Evolutionary conservation across 2,329 filamentous ascomycete genomes (phyloP), one percentile per base, ranked within the genome.

Genomic region (Cadophora malorum): DNA sequence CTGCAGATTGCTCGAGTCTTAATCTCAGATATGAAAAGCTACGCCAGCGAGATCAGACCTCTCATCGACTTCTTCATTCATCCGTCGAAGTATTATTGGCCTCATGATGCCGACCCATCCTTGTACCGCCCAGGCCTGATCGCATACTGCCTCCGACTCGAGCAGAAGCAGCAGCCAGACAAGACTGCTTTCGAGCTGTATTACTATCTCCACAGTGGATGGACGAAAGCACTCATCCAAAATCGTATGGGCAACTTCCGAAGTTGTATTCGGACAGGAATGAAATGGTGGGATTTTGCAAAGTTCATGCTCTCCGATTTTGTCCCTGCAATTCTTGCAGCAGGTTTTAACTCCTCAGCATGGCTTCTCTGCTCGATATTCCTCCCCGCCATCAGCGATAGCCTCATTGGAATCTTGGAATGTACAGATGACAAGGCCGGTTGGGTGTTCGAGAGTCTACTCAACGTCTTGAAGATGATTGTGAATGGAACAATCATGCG

Each of bases 141-240:
- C 23, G 71, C 74, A 9, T 77, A 77, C 56, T 73, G 70, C 21
- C 61, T 74, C 33, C 70, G 74, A 14, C 69, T 77, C 9, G 52
- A 52, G 45, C 64, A 66, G 19, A 67, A 74, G 9, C 64, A 66
- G 19, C 67, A 74, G 9, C 67, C 64, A 2, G 65, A 69, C 59
- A 73, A 68, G 38, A 67, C 69, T 47, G 65, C 71, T 10, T 70
- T 67, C 8, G 71, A 72, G 35, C 67, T 76, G 10, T 76, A 76
- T 52, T 70, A 76, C 63, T 78, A 76, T 65, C 70, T 78, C 6
- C 72, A 71, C 63, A 74, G 69, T 64, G 72, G 72, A 12, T 76
- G 75, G 71, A 72, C 69, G 60, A 74, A 67, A 41, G 71, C 75
- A 31, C 45, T 76, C 5, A 63, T 70, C 16, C 62, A 66, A 14